Conservation (phyloP, 768 basidiomycete species). For the Tulasnella sp. region DNA sequence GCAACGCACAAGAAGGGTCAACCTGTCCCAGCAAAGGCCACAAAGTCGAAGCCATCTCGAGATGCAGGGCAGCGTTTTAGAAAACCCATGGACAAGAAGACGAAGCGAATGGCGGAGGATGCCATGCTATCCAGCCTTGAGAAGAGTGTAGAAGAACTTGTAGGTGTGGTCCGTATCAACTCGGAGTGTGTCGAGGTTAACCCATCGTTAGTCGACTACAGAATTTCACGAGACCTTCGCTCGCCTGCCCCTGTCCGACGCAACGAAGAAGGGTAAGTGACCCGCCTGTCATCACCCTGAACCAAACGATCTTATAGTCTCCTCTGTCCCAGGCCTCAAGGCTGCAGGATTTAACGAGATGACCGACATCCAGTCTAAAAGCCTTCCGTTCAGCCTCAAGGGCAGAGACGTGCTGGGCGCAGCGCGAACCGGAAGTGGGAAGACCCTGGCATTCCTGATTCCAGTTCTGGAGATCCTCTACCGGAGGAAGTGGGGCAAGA, state of each 20-base stretch:
- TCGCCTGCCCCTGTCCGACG: constrained; percentile 72
- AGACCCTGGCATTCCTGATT: constrained; percentile 68
- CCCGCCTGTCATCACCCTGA: not conserved
- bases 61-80: not conserved
- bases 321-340: constrained; percentile 63
- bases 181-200: not conserved
- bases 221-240: constrained; percentile 55
- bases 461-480: constrained; percentile 63
- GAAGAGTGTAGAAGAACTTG: constrained; percentile 34
- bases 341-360: constrained; percentile 80
- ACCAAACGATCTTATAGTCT: not conserved
- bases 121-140: constrained; percentile 36
- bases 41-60: not conserved
- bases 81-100: not conserved
- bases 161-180: not conserved
- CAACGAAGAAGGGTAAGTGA: constrained; percentile 63
- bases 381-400: constrained; percentile 57
- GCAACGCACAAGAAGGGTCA: not conserved
- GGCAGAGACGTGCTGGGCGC: constrained; percentile 65
- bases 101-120: constrained; percentile 32
- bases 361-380: constrained; percentile 71
- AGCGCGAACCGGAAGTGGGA: constrained; percentile 67
- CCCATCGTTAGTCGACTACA: constrained; percentile 47
- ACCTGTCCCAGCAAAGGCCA: not conserved
- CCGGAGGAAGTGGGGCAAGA: constrained; percentile 63